Evolutionary conservation across 306 rosid genomes (phyloP).

Genomic region (Herpetospermum pedunculosum): DNA sequence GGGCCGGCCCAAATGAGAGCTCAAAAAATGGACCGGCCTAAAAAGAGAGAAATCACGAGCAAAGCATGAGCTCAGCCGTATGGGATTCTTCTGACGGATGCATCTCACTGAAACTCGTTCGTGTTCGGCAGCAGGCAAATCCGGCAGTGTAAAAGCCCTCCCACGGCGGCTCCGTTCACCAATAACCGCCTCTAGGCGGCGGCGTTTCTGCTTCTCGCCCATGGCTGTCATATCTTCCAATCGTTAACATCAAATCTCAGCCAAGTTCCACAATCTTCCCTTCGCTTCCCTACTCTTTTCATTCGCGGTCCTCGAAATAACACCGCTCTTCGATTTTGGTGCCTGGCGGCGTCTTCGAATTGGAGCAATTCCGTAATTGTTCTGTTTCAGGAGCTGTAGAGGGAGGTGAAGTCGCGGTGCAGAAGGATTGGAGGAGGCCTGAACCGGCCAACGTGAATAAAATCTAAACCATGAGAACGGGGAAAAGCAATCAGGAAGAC

Average conservation of each 20-base stretch:
- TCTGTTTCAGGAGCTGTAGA: neutral
- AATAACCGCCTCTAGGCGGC: neutral
- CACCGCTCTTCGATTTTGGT: neutral
- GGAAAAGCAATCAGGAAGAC: constrained; percentile 64
- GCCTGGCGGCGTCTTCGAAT: neutral
- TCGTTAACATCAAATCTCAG: constrained; percentile 1
- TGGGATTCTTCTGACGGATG: constrained; percentile 8
- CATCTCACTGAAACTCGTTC: neutral
- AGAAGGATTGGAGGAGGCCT: constrained; percentile 4
- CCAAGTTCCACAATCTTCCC: neutral
- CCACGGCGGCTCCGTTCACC: constrained; percentile 2
- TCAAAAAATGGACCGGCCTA: constrained; percentile 5
- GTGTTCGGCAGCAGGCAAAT: constrained; percentile 1
- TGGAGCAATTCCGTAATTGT: neutral
- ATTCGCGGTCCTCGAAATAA: neutral
- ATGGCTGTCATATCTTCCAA: neutral
- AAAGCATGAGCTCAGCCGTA: constrained; percentile 11
- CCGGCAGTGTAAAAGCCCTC: neutral
- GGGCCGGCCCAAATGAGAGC: neutral
- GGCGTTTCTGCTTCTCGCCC: neutral
- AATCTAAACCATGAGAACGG: constrained; percentile 54
- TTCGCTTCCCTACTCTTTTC: neutral
- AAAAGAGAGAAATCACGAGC: neutral
- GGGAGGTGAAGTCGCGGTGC: neutral
- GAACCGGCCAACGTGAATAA: neutral